Base-by-base conservation (phyloP, 2,329 filamentous ascomycete genomes). In the Arthrocladium fulminans region DNA sequence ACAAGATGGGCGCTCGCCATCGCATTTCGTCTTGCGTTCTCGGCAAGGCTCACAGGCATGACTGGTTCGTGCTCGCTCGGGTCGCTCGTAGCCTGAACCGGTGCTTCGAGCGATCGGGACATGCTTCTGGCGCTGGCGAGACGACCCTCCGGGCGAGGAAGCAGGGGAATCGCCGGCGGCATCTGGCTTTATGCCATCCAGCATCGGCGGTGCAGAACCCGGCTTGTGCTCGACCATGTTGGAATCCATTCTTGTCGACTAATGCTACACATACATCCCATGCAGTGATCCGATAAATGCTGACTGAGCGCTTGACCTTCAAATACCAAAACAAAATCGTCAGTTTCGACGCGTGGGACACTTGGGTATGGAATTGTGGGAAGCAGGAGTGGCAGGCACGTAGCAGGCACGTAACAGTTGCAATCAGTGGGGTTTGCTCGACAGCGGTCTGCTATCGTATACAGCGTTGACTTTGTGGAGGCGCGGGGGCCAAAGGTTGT, bases 21-120 rank as follows among this genome's bases (percentile, higher is more conserved):
- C 56, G 44, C 56, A 59, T 43, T 59, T 59, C 7, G 56, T 59
- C 44, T 59, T 59, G 20, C 56, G 53, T 47, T 59, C 56, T 34
- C 56, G 53, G 48, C 56, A 59, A 6, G 56, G 56, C 41, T 59
- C 56, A 38, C 56, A 59, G 22, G 56, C 56, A 44, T 59, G 56
- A 47, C 55, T 57, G 37, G 56, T 59, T 27, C 56, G 51, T 12
- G 56, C 56, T 12, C 55, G 47, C 42, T 59, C 56, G 25, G 55
- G 55, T 46, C 56, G 53, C 8, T 59, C 56, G 48, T 56, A 57
- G 12, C 50, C 35, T 17, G 45, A 45, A 45, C 32, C 50, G 37
- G 46, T 45, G 45, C 29, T 44, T 48, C 44, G 45, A 24, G 41
- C 37, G 37, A 51, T 51, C 24, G 51, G 45, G 9, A 53, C 44